Conservation (phyloP, 768 basidiomycete species). For the Leccinum aurantiacum region DNA sequence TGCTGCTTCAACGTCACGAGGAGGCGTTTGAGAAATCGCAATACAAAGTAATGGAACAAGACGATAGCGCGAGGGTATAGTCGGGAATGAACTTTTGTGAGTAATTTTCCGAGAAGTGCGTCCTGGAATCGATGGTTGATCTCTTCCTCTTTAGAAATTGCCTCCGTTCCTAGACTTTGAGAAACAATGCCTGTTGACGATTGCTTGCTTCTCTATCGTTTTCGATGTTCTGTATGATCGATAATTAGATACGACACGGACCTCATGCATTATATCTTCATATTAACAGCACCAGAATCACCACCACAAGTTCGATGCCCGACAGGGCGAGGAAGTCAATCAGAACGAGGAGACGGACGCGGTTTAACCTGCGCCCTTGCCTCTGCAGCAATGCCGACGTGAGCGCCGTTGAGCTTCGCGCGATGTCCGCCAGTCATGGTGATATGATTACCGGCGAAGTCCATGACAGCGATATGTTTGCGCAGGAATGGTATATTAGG, state of each 20-base stretch:
- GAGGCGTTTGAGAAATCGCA: constrained; percentile 20
- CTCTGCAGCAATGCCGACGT: too few relatives aligned
- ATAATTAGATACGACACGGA: background rate
- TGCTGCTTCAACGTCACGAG: constrained; percentile 69
- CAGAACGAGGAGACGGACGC: too few relatives aligned
- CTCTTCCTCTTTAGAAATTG: background rate
- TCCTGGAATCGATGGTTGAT: background rate
- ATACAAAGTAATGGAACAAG: background rate
- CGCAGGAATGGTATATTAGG: too few relatives aligned
- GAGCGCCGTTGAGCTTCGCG: too few relatives aligned
- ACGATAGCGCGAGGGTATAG: background rate
- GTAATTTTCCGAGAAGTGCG: background rate
- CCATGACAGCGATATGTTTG: too few relatives aligned
- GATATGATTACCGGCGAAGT: too few relatives aligned
- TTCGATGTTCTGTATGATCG: background rate
- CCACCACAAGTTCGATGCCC: background rate
- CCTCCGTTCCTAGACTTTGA: background rate
- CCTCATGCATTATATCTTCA: background rate
- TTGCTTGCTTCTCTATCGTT: background rate
- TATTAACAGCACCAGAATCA: background rate
- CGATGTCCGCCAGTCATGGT: too few relatives aligned
- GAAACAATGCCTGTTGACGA: background rate
- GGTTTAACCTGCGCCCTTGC: too few relatives aligned
- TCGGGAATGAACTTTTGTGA: background rate
- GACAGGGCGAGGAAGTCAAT: too few relatives aligned